These are phyloP conservation scores for Ogataea ganodermae DNA, from an alignment of 805 yeast genomes.

Conservation along the genomic window DNA sequence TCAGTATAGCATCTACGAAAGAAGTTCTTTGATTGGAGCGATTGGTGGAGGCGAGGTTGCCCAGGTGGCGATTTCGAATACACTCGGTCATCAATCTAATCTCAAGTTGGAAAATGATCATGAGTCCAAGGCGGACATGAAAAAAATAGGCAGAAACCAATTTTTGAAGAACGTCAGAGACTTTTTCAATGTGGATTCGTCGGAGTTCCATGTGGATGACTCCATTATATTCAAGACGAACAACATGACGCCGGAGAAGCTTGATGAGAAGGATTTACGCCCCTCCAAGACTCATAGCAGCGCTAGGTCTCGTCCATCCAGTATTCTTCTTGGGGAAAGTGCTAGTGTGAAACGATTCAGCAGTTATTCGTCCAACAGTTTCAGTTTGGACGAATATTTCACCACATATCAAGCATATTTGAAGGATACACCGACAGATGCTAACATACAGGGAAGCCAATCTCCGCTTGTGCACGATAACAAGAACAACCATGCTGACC, in stretches of 20 bases:
- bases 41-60: conserved; percentile 42
- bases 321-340: conserved; percentile 35
- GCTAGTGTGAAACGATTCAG: conserved; percentile 35
- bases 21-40: conserved; percentile 54
- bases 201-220: conserved; percentile 54
- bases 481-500: conserved; percentile 2
- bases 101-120: conserved; percentile 12
- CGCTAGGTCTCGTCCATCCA: conserved; percentile 34
- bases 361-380: conserved; percentile 37
- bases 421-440: conserved; percentile 19
- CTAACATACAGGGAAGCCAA: neutral
- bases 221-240: conserved; percentile 61
- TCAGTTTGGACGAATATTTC: conserved; percentile 35
- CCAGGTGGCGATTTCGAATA: conserved; percentile 17
- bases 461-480: neutral
- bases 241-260: conserved; percentile 24
- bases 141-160: conserved; percentile 41
- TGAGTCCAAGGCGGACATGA: conserved; percentile 8
- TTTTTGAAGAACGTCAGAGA: conserved; percentile 61
- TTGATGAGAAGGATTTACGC: neutral
- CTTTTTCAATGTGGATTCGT: conserved; percentile 60
- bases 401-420: conserved; percentile 26
- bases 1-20: conserved; percentile 57
- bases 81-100: conserved; percentile 19
- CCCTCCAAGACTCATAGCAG: conserved; percentile 9